Evolutionary conservation across 2,329 filamentous ascomycete genomes (phyloP).

Genomic region (Botryotinia narcissicola): DNA sequence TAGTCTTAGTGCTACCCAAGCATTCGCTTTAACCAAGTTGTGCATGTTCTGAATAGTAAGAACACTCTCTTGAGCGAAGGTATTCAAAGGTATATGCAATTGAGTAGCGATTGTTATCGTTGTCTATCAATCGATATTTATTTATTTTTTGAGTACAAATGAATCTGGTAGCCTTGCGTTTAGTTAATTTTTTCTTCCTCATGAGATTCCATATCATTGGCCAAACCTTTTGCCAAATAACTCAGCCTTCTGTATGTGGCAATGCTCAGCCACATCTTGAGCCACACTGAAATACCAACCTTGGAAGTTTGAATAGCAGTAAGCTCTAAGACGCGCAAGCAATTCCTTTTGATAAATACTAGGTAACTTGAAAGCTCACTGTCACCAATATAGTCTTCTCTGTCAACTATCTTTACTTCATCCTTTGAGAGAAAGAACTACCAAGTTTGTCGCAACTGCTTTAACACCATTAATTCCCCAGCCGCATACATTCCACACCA

Average conservation of each 20-base stretch:
- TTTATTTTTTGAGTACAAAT: neutral
- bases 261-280: neutral
- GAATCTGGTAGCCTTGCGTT: slow-evolving; percentile 13
- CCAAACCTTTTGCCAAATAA: too few relatives aligned
- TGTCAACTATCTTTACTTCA: neutral
- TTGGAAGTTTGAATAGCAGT: neutral
- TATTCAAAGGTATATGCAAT: neutral
- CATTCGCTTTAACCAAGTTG: slow-evolving; percentile 52
- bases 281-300: neutral
- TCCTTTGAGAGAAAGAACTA: neutral
- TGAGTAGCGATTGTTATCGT: neutral
- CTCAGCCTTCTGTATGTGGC: neutral
- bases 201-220: neutral
- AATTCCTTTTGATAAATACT: neutral
- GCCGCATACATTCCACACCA: neutral
- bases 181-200: neutral
- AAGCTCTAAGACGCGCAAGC: slow-evolving; percentile 10
- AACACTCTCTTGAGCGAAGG: neutral
- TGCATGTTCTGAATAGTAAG: slow-evolving; percentile 31
- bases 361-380: neutral
- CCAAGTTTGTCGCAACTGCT: neutral
- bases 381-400: neutral
- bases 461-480: neutral
- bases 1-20: slow-evolving; percentile 59
- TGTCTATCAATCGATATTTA: neutral